Evolutionary conservation across 768 basidiomycete species (phyloP), one percentile per base, ranked within the genome.

Genomic region (Rhodotorula babjevae): DNA sequence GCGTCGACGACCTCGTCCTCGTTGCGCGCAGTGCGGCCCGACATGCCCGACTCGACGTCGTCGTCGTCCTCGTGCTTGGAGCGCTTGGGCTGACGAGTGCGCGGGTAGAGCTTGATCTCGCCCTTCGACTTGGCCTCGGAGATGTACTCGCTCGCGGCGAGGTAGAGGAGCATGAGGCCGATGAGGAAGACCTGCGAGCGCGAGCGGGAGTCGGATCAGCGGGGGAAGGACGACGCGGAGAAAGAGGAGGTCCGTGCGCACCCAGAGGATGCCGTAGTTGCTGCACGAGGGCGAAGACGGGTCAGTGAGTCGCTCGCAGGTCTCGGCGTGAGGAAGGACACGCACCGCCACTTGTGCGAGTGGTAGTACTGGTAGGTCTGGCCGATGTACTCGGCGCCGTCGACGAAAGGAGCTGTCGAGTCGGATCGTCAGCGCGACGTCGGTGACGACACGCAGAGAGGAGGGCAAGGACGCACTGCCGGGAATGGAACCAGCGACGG

Each of bases 101-200:
- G 75, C 23, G 64, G 47, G 63, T 76, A 75, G 12, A 60, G 19
- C 27, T 63, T 36, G 40, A 53, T 31, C 25, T 71, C 76, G 42
- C 76, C 68, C 14, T 58, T 47, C 42, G 73, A 74, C 46, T 61
- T 61, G n/a, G 60, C 14, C 46, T 61, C 60, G 16, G 44, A 18
- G 46, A 61, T 61, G 8, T 2, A 76, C 73, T 78, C 81, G 76
- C 76, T 80, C 66, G 67, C 78, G 53, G 66, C 73, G 74, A 72
- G 77, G 72, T 73, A 78, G 73, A 68, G 69, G 76, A 31, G 74
- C 58, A 64, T 76, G 75, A 77, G 81, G 75, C 77, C 77, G 66
- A 79, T 36, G 40, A 75, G 73, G 59, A 77, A 79, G 27, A 75
- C 12, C 50, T 52, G 50, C 50, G 50, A 21, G 25, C 25, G 25